phyloP scores from a whole-genome alignment of 768 basidiomycete species.

The Macrolepiota albuminosa region DNA sequence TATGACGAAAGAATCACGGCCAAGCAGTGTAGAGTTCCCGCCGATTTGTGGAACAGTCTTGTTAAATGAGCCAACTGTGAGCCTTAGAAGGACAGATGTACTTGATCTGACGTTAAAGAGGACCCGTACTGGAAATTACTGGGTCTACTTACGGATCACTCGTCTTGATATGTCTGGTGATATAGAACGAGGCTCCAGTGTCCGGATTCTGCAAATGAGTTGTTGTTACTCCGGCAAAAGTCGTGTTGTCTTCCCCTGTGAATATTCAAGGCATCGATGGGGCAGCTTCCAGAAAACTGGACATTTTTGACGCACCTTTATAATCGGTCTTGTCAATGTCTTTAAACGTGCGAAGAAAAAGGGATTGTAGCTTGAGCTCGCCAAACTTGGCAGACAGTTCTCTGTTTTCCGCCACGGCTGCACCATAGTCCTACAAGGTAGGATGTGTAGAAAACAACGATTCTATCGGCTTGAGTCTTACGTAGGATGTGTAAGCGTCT shows the following conservation, averaged over 20 bases:
- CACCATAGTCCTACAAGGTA: slow-evolving; percentile 14
- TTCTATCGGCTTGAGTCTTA: background rate
- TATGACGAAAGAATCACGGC: slow-evolving; percentile 13
- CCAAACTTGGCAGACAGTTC: slow-evolving; percentile 12
- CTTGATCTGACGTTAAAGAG: background rate
- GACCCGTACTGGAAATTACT: background rate
- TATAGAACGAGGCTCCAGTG: slow-evolving; percentile 15
- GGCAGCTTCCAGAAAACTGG: background rate
- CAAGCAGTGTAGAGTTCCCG: slow-evolving; percentile 10
- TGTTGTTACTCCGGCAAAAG: slow-evolving; percentile 11
- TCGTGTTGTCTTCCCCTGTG: slow-evolving; percentile 14
- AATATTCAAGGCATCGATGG: background rate
- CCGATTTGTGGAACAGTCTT: slow-evolving; percentile 10
- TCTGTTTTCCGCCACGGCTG: slow-evolving; percentile 12
- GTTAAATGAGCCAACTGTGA: slow-evolving; percentile 10
- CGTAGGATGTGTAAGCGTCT: slow-evolving; percentile 17
- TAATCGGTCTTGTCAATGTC: slow-evolving; percentile 12
- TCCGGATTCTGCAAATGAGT: slow-evolving; percentile 15
- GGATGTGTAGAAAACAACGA: background rate
- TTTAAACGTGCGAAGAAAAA: slow-evolving; percentile 14
- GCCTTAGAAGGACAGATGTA: slow-evolving; percentile 3
- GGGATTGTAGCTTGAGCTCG: slow-evolving; percentile 15
- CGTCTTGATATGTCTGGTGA: slow-evolving; percentile 10
- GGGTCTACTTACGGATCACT: slow-evolving; percentile 7
- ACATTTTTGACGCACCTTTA: slow-evolving; percentile 1